A percentile compares a stretch with the other conserved stretches of the same genome.
These are phyloP conservation scores for Hygrophorus russula DNA, from an alignment of 768 basidiomycete species.

Conservation along the genomic window DNA sequence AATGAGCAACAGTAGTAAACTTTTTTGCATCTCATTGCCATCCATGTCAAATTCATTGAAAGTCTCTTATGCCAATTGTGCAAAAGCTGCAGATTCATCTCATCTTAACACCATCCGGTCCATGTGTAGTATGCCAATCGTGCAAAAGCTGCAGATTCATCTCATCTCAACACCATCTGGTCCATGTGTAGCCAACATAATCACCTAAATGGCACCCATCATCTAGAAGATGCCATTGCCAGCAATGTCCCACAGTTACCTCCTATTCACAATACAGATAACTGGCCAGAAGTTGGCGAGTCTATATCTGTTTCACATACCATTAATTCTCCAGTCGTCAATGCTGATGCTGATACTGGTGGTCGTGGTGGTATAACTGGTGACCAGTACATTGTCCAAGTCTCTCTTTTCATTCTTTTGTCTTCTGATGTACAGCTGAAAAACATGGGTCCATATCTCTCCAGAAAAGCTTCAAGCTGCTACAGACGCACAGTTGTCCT, in stretches of 20 bases:
- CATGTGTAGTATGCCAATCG: too few species aligned
- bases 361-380: neutral
- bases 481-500: conserved; percentile 23
- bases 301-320: neutral
- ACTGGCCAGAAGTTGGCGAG: conserved; percentile 37
- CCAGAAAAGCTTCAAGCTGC: conserved; percentile 44
- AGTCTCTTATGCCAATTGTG: too few species aligned
- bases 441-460: conserved; percentile 55
- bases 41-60: neutral
- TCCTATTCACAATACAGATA: conserved; percentile 22
- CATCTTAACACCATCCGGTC: conserved; percentile 3
- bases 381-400: neutral
- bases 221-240: conserved; percentile 14
- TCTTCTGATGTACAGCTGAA: conserved; percentile 25
- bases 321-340: neutral
- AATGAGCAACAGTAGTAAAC: too few species aligned
- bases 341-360: neutral
- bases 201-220: conserved; percentile 21
- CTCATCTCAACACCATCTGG: conserved; percentile 5
- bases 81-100: neutral
- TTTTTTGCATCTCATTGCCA: too few species aligned
- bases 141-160: too few species aligned
- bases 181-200: conserved; percentile 7
- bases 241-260: conserved; percentile 13
- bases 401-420: neutral